Percentiles rank a stretch among this genome's conserved stretches.
Conservation (phyloP, 2,329 filamentous ascomycete species). For the Coniochaeta sp. region DNA sequence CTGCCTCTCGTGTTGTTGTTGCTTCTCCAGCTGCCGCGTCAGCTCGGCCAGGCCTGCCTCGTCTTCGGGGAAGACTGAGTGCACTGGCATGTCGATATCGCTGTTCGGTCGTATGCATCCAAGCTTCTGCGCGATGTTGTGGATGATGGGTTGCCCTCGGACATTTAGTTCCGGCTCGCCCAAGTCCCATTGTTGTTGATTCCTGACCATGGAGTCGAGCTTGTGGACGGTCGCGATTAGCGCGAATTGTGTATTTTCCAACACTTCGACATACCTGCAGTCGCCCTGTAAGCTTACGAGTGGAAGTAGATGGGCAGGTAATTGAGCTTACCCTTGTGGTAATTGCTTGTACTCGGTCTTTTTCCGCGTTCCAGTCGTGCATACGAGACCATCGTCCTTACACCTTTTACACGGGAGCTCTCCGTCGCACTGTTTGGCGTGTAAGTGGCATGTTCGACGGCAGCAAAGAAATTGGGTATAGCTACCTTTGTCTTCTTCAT, state of each 20-base stretch:
- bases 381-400: conserved; percentile 58
- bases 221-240: conserved; percentile 60
- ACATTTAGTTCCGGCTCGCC: conserved; percentile 60
- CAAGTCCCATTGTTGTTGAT: conserved; percentile 50
- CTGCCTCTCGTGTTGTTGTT: conserved; percentile 35
- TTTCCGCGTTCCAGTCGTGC: conserved; percentile 55
- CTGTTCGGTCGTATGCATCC: conserved; percentile 57
- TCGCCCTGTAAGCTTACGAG: not conserved
- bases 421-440: conserved; percentile 50
- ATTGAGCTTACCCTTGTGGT: conserved; percentile 45
- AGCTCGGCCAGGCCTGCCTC: conserved; percentile 51
- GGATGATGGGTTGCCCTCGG: conserved; percentile 54
- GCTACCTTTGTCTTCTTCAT: conserved; percentile 65
- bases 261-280: conserved; percentile 52
- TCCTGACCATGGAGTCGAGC: conserved; percentile 57
- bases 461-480: not conserved
- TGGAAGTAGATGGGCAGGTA: conserved; percentile 1
- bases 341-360: conserved; percentile 65
- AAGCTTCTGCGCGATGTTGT: conserved; percentile 58
- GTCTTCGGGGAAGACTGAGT: conserved; percentile 55
- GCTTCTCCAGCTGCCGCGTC: conserved; percentile 44
- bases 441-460: conserved; percentile 10
- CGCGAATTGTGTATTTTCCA: conserved; percentile 59
- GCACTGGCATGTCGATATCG: conserved; percentile 51
- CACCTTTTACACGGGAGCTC: conserved; percentile 61